A percentile compares a stretch with the other conserved stretches of the same genome.
Evolutionary conservation across 1,139 yeast genomes (phyloP).

Genomic region (Sugiyamaella japonica): DNA sequence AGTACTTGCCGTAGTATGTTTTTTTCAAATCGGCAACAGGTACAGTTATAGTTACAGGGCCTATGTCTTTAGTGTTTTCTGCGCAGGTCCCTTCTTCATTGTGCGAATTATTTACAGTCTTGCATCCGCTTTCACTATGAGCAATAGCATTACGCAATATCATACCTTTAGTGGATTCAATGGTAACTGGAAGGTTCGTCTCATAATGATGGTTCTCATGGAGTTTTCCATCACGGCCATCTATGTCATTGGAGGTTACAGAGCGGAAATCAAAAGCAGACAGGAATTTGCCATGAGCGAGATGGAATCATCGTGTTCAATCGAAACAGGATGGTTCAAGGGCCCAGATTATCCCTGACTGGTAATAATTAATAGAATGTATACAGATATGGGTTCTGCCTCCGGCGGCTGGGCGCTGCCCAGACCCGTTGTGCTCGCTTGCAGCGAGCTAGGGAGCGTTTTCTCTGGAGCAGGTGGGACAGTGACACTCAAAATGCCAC

Average conservation of each 20-base stretch:
- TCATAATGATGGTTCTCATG: slow-evolving; percentile 23
- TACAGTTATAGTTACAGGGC: slow-evolving; percentile 16
- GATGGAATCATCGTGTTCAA: neutral
- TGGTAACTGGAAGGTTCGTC: slow-evolving; percentile 23
- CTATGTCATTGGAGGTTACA: slow-evolving; percentile 12
- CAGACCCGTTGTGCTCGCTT: neutral
- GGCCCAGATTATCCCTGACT: neutral
- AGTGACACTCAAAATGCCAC: slow-evolving; percentile 65
- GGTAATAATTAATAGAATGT: neutral
- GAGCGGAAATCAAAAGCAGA: neutral
- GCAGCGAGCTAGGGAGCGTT: neutral
- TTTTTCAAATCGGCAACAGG: slow-evolving; percentile 7
- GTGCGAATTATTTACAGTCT: slow-evolving; percentile 21
- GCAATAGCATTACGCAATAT: slow-evolving; percentile 9
- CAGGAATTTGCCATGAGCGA: neutral
- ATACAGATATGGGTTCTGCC: neutral
- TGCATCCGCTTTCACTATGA: slow-evolving; percentile 19
- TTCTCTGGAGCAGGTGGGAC: slow-evolving; percentile 47
- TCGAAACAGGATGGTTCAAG: neutral
- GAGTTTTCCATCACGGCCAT: slow-evolving; percentile 17
- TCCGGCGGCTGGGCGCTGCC: neutral
- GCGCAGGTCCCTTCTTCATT: slow-evolving; percentile 20
- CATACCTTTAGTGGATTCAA: slow-evolving; percentile 23
- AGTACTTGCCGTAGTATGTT: slow-evolving; percentile 15
- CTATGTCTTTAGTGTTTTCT: slow-evolving; percentile 12